Conservation (phyloP, 2,329 filamentous ascomycete genomes). For the Alternaria metachromatica region DNA sequence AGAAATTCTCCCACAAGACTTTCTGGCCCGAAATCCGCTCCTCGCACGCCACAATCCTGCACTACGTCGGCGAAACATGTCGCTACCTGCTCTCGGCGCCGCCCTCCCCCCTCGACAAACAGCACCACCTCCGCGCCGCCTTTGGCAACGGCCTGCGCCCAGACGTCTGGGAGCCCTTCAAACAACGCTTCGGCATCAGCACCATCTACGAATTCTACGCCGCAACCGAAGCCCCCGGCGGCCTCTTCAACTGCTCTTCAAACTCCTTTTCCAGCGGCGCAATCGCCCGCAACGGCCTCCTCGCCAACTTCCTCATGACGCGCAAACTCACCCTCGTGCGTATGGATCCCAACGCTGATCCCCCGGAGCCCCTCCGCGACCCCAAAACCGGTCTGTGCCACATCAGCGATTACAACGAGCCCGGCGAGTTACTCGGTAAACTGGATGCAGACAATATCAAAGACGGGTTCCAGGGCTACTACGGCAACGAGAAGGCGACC, state of each 20-base stretch:
- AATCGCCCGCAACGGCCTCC: constrained; percentile 72
- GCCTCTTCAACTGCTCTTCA: constrained; percentile 59
- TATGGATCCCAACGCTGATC: constrained; percentile 69
- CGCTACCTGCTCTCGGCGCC: constrained; percentile 48
- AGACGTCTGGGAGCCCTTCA: constrained; percentile 51
- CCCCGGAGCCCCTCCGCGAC: constrained; percentile 65
- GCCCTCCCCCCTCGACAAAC: constrained; percentile 36
- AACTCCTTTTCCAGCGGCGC: constrained; percentile 66
- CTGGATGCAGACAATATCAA: constrained; percentile 54
- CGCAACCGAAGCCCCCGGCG: constrained; percentile 63
- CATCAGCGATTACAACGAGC: constrained; percentile 66
- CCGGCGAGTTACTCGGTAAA: constrained; percentile 71
- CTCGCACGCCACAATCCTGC: constrained; percentile 47
- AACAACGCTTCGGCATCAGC: constrained; percentile 47
- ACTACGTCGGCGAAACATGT: constrained; percentile 51
- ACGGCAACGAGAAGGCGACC: constrained; percentile 51
- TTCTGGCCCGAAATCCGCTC: constrained; percentile 49
- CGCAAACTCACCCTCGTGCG: constrained; percentile 67
- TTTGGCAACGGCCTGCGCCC: constrained; percentile 52
- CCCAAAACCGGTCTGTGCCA: constrained; percentile 69
- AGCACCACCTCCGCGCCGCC: constrained; percentile 40
- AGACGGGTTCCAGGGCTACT: constrained; percentile 68
- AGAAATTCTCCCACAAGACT: constrained; percentile 46
- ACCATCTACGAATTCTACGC: constrained; percentile 50
- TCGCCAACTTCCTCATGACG: constrained; percentile 60